Percentiles rank a stretch among this genome's conserved stretches.
Evolutionary conservation across 164 flowering plant genomes (phyloP).

Genomic region (Kingdonia uniflora): DNA sequence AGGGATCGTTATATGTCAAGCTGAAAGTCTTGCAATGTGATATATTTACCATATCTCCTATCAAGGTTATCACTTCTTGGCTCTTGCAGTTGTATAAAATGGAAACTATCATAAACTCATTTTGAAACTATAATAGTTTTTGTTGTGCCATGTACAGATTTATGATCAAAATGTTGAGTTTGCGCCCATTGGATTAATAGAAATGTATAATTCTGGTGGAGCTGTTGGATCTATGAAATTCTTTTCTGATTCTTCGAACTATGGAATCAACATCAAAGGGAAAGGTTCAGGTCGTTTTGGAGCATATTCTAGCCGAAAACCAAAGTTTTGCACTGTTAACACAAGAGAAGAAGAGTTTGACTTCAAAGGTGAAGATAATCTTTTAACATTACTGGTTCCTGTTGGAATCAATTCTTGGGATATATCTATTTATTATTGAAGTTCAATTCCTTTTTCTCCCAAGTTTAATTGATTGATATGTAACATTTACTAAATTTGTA

Average conservation of each 20-base stretch:
- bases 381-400: constrained; percentile 33
- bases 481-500: no score
- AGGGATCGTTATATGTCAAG: constrained; percentile 21
- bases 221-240: constrained; percentile 35
- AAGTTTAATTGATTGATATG: no score
- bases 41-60: constrained; percentile 49
- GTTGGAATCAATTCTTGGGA: constrained; percentile 27
- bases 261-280: constrained; percentile 29
- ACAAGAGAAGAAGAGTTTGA: constrained; percentile 20
- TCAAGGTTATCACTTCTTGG: constrained; percentile 29
- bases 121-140: neutral
- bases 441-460: neutral
- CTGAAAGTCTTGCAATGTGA: constrained; percentile 36
- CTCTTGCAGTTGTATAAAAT: no score
- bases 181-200: constrained; percentile 48
- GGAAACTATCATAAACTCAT: neutral
- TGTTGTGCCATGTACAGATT: constrained; percentile 16
- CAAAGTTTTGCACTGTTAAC: constrained; percentile 32
- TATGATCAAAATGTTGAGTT: constrained; percentile 31
- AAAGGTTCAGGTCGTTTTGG: constrained; percentile 46
- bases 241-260: constrained; percentile 5
- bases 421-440: constrained; percentile 28
- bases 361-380: constrained; percentile 21
- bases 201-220: constrained; percentile 71
- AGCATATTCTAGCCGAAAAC: constrained; percentile 40